Percentiles rank a stretch among this genome's conserved stretches.
Evolutionary conservation across 768 basidiomycete species (phyloP).

Genomic region (Tubosaeta sp.): DNA sequence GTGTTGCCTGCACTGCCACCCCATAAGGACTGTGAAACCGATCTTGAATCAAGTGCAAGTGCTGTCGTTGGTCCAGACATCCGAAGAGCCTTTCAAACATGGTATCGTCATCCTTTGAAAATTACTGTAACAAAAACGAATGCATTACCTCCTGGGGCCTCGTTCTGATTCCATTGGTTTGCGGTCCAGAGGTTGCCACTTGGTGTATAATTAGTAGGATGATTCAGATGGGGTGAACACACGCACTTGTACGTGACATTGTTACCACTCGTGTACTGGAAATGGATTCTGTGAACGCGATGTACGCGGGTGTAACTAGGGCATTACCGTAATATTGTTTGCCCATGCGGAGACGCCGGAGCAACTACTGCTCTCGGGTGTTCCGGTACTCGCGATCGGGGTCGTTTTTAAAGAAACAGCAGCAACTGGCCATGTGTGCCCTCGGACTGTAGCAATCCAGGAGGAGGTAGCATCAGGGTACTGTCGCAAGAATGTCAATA

Average conservation of each 20-base stretch:
- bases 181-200: slow-evolving; percentile 48
- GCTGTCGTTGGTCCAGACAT: slow-evolving; percentile 57
- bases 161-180: slow-evolving; percentile 42
- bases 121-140: background rate
- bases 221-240: no score
- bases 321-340: slow-evolving; percentile 32
- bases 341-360: slow-evolving; percentile 41
- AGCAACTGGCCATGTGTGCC: slow-evolving; percentile 32
- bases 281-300: background rate
- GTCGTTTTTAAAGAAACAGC: background rate
- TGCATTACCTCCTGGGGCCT: slow-evolving; percentile 28
- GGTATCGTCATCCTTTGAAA: background rate
- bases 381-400: slow-evolving; percentile 14
- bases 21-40: background rate
- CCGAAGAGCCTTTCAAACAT: slow-evolving; percentile 36
- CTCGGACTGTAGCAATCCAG: slow-evolving; percentile 40
- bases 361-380: slow-evolving; percentile 31
- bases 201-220: background rate
- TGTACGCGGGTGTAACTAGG: background rate
- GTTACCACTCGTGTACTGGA: slow-evolving; percentile 40
- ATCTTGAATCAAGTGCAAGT: slow-evolving; percentile 34
- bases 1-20: background rate
- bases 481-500: slow-evolving; percentile 14
- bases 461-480: slow-evolving; percentile 36
- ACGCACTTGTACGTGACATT: slow-evolving; percentile 41